Evolutionary conservation across 352 stramenopile genomes (phyloP), one percentile per base, ranked within the genome.

Genomic region (Phytophthora chlamydospora): DNA sequence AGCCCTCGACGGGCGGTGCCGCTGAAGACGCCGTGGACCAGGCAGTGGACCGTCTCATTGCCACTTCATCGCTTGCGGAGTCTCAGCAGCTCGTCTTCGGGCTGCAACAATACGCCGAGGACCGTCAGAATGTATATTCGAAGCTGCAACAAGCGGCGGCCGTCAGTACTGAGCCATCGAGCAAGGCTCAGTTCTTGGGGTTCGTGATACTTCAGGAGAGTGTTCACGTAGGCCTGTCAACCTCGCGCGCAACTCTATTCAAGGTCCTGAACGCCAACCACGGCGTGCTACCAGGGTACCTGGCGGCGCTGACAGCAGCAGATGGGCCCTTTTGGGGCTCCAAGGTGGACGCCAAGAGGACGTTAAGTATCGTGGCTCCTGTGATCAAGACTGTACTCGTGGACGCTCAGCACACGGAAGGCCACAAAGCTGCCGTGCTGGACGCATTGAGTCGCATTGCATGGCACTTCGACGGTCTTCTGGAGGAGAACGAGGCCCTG

Each of bases 121-220:
- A 47, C 38, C 42, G 58, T 54, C 36, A 54, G 21, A 42, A 6
- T 48, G 51, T 68, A 48, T 60, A 65, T 50, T 34, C 36, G 4
- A 66, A 62, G 10, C 50, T 91, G 8, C 70, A 75, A 66, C 68
- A 77, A 53, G 58, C 68, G 11, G 73, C 70, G 3, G 49, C 68
- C 2, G 75, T 91, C 38, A 87, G 82, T 58, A 51, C 53, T 2
- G 51, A 76, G 27, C 77, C 82, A 17, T 45, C 41, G 6, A 70
- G 57, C 57, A 91, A 91, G 64, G 78, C 73, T 5, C 66, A 79
- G 51, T 79, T 69, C 36, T 58, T 91, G 2, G 79, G 77, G 17
- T 79, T 77, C 31, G 54, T 60, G 33, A 45, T 91, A 9, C 34
- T 83, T 0, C 40, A 75, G 27, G 51, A 66, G n/a, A 66, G 75